Conservation (phyloP, 1,284 basidiomycete species). For the Phenoliferia sp. region DNA sequence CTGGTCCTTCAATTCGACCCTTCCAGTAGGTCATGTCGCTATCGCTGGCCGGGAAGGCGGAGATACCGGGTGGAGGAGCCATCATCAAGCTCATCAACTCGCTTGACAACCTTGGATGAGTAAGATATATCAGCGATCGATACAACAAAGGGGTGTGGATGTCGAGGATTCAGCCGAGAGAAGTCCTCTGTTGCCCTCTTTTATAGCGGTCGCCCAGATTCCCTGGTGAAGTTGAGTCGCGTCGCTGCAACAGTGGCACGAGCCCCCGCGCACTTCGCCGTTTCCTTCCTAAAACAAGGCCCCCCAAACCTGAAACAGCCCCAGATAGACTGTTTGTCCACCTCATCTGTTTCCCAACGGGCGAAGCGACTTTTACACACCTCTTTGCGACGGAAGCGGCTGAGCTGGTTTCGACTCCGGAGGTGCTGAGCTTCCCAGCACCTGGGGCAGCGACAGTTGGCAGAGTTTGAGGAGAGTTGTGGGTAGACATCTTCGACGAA, state of each 20-base stretch:
- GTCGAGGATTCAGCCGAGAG: too few relatives aligned
- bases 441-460: neutral
- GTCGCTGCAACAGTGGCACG: too few relatives aligned
- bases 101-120: slow-evolving; percentile 12
- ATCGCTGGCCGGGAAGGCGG: slow-evolving; percentile 30
- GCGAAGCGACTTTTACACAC: neutral
- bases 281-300: too few relatives aligned
- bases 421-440: neutral
- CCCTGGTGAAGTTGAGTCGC: neutral
- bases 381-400: slow-evolving; percentile 19
- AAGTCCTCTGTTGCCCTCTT: too few relatives aligned
- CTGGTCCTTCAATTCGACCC: slow-evolving; percentile 24
- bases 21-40: slow-evolving; percentile 30
- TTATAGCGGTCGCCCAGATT: too few relatives aligned
- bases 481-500: neutral
- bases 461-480: slow-evolving; percentile 14
- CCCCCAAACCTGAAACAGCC: neutral
- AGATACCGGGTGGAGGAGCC: slow-evolving; percentile 25
- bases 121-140: neutral
- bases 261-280: too few relatives aligned
- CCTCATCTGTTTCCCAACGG: neutral
- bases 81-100: slow-evolving; percentile 34
- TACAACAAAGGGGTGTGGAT: neutral
- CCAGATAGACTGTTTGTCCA: too few relatives aligned
- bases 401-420: neutral